A percentile compares a stretch with the other conserved stretches of the same genome.
Evolutionary conservation across 192 early-diverging fungal genomes (phyloP).

Genomic region (Phlyctochytrium arcticum): DNA sequence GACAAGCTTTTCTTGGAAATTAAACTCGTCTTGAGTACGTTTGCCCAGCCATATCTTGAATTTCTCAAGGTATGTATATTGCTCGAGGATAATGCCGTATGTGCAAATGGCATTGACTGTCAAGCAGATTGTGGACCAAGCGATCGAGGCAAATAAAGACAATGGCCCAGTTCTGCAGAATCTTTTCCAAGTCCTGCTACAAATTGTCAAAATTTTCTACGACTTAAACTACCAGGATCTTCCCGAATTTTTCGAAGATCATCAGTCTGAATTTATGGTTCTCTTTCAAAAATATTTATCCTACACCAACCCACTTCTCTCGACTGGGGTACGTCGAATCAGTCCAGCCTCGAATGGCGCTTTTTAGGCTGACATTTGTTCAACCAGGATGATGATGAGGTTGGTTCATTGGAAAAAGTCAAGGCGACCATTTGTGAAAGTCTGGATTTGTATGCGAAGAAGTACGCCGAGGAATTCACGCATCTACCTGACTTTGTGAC

Average conservation of each 20-base stretch:
- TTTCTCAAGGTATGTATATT: conserved; percentile 74
- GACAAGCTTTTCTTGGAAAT: conserved; percentile 84
- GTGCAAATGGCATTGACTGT: no score
- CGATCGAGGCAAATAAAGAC: conserved; percentile 65
- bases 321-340: conserved; percentile 43
- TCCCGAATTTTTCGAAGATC: conserved; percentile 95
- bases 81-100: no score
- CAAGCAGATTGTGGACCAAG: conserved; percentile 72
- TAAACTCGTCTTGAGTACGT: conserved; percentile 84
- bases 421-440: conserved; percentile 94
- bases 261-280: conserved; percentile 75
- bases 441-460: conserved; percentile 79
- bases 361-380: not conserved
- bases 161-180: conserved; percentile 63
- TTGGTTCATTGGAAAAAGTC: conserved; percentile 79
- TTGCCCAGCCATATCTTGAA: conserved; percentile 75
- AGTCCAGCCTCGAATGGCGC: not conserved
- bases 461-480: conserved; percentile 87
- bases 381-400: conserved; percentile 75
- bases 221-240: conserved; percentile 95
- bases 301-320: conserved; percentile 72
- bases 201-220: conserved; percentile 88
- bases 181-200: conserved; percentile 69
- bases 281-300: conserved; percentile 85
- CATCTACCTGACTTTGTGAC: conserved; percentile 79